Conservation (phyloP, 2,329 filamentous ascomycete species). For the Aspergillus transmontanensis region DNA sequence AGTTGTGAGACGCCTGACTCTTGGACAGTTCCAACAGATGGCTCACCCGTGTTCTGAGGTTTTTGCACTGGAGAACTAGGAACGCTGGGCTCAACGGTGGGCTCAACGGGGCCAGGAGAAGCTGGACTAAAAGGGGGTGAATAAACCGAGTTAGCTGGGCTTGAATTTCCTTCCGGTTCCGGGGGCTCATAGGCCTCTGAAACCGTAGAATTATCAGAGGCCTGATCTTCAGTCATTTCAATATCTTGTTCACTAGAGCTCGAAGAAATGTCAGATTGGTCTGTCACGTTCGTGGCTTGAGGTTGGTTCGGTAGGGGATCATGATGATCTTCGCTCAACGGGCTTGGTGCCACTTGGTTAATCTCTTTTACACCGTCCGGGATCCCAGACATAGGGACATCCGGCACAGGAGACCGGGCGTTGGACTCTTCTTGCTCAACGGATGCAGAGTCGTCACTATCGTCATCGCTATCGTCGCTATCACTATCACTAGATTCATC, state of each 20-base stretch:
- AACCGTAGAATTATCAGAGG: slow-evolving; percentile 32
- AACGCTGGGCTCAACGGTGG: slow-evolving; percentile 28
- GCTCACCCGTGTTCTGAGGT: slow-evolving; percentile 27
- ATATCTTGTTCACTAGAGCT: slow-evolving; percentile 10
- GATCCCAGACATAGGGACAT: neutral
- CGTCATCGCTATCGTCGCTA: slow-evolving; percentile 22
- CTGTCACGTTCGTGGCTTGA: slow-evolving; percentile 4
- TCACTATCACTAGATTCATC: slow-evolving; percentile 39
- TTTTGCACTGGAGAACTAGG: slow-evolving; percentile 25
- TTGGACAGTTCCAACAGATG: slow-evolving; percentile 37
- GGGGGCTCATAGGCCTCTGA: slow-evolving; percentile 62
- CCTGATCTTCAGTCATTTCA: slow-evolving; percentile 16
- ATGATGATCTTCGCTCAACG: neutral
- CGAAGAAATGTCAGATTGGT: slow-evolving; percentile 7
- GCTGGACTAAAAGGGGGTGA: slow-evolving; percentile 49
- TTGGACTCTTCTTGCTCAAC: slow-evolving; percentile 18
- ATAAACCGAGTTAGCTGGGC: slow-evolving; percentile 31
- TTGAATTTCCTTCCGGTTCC: slow-evolving; percentile 36
- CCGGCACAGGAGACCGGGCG: slow-evolving; percentile 4
- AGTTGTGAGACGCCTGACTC: slow-evolving; percentile 25
- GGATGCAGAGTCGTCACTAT: slow-evolving; percentile 20
- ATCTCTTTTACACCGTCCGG: slow-evolving; percentile 1
- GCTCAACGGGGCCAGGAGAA: slow-evolving; percentile 36
- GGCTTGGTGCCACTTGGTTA: slow-evolving; percentile 10
- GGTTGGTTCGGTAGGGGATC: slow-evolving; percentile 15